Evolutionary conservation across 1,139 yeast genomes (phyloP), one percentile per base, ranked within the genome.

Genomic region (Kazachstania sp.): DNA sequence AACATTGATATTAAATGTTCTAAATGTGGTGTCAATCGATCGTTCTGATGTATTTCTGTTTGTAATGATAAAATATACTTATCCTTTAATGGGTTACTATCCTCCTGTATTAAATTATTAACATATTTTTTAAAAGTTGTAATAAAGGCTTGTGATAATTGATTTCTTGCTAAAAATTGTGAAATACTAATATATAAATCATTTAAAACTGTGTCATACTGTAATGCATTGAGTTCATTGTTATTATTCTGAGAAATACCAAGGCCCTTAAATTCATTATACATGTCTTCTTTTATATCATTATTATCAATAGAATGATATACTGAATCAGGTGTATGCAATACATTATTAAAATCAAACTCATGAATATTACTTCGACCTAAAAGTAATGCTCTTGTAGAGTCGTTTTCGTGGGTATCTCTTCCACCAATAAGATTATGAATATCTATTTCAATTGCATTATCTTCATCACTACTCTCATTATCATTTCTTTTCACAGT

Each of bases 131-230:
- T 53, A 41, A 59, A 55, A n/a, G 57, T 49, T 45, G 51, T 55
- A 32, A 59, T 48, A 45, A 61, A 61, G 23, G 53, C 57, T 39
- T 55, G 46, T 1, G 64, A 59, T 41, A 58, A 37, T n/a, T 49
- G 46, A 43, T 58, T 57, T 36, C 60, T 51, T 18, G 52, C 31
- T 13, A 61, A 49, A 38, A 54, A 56, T 3, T 58, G 57, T 44
- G 55, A 59, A 28, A 56, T 54, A 39, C 45, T 53, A 37, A 53
- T 56, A 45, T 50, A 56, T 15, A 59, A 42, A 28, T 20, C 37
- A 13, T 26, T 20, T 23, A 45, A 36, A 5, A 38, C 34, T 3
- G 16, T 12, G 12, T 19, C 39, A 35, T 40, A 40, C 11, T 36
- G 42, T 2, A n/a, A 15, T 32, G 16, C 26, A 4, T 36, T 36